Conservation (phyloP, 2,329 filamentous ascomycete genomes). For the Cercospora brassicicola region DNA sequence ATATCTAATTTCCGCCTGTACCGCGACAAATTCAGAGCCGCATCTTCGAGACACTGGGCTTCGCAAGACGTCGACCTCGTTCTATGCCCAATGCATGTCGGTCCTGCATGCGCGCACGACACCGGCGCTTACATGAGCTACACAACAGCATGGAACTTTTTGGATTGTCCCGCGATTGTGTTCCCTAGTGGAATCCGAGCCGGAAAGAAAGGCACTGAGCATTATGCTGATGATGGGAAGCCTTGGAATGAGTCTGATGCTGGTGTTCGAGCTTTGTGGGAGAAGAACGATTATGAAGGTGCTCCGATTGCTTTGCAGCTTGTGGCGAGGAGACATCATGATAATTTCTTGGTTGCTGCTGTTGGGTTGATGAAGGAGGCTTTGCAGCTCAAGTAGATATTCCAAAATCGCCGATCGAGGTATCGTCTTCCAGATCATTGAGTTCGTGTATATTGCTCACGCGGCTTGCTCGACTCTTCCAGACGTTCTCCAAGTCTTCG, state of each 20-base stretch:
- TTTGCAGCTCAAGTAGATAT: background rate
- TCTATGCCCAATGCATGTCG: conserved; percentile 59
- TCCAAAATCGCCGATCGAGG: background rate
- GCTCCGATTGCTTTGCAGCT: conserved; percentile 57
- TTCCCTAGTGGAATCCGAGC: conserved; percentile 57
- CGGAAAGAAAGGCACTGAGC: conserved; percentile 44
- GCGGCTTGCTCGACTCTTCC: accelerated
- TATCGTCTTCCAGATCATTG: background rate
- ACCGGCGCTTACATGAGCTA: conserved; percentile 62
- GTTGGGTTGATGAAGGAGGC: conserved; percentile 39
- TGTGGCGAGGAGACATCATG: conserved; percentile 55
- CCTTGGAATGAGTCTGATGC: conserved; percentile 50
- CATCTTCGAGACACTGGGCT: background rate
- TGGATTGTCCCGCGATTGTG: conserved; percentile 57
- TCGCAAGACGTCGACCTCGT: conserved; percentile 39
- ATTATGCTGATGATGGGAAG: conserved; percentile 31
- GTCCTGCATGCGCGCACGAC: conserved; percentile 54
- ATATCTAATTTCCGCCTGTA: background rate
- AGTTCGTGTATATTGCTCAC: background rate
- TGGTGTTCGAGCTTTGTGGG: conserved; percentile 47
- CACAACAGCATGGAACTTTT: conserved; percentile 64
- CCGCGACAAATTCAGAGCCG: background rate
- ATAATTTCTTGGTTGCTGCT: conserved; percentile 54
- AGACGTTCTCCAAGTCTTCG: background rate
- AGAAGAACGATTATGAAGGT: conserved; percentile 49